phyloP scores from a whole-genome alignment of 2,329 filamentous ascomycete species.

The Teratosphaeria viscida region DNA sequence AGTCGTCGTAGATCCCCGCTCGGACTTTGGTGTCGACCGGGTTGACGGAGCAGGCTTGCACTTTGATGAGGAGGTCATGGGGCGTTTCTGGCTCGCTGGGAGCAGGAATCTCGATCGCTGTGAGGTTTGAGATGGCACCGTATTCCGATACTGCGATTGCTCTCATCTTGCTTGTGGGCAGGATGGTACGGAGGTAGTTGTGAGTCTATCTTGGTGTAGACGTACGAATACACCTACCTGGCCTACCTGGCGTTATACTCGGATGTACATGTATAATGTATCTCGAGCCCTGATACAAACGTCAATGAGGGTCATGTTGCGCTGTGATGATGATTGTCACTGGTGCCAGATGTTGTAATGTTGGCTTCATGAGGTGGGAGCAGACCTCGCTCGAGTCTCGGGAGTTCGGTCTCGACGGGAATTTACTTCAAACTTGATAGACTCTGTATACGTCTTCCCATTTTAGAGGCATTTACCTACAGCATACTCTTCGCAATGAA shows the following conservation, averaged over 20 bases:
- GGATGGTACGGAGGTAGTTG: not conserved
- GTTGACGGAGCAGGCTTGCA: conserved; percentile 31
- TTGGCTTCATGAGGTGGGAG: not conserved
- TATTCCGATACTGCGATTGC: conserved; percentile 24
- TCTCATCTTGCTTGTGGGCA: conserved; percentile 15
- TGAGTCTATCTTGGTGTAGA: not conserved
- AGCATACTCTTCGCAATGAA: too few species aligned
- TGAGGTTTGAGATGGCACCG: conserved; percentile 20
- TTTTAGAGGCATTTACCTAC: too few species aligned
- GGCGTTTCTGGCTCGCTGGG: conserved; percentile 17
- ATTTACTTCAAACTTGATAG: not conserved
- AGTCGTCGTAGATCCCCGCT: conserved; percentile 26
- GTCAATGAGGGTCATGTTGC: not conserved
- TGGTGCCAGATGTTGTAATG: not conserved
- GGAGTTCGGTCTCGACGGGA: not conserved
- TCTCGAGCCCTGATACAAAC: not conserved
- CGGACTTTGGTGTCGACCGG: conserved; percentile 31
- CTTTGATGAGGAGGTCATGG: conserved; percentile 27
- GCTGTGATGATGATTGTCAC: not conserved
- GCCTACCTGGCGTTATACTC: not conserved
- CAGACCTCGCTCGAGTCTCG: not conserved
- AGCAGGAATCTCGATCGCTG: conserved; percentile 20
- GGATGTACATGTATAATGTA: not conserved
- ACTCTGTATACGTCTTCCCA: too few species aligned
- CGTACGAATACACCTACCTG: not conserved